phyloP scores from a whole-genome alignment of 306 rosid species.

The Ormosia semicastrata region DNA sequence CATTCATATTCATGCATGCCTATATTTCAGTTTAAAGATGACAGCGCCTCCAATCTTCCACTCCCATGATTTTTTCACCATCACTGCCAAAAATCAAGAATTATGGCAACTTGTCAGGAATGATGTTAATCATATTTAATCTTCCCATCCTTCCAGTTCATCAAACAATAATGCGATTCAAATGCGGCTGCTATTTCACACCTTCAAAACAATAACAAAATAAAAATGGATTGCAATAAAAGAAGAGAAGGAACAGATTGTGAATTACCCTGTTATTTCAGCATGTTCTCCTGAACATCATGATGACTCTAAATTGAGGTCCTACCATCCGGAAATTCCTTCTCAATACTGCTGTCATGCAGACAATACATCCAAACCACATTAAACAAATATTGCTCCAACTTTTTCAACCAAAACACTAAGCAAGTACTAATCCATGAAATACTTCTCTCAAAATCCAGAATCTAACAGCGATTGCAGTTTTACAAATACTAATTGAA shows the following conservation, averaged over 20 bases:
- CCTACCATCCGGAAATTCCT: conserved; percentile 45
- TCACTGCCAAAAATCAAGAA: background rate
- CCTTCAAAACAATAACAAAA: background rate
- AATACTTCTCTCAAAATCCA: background rate
- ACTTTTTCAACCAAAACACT: conserved; percentile 7
- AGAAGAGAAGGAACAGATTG: background rate
- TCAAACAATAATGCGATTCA: conserved; percentile 7
- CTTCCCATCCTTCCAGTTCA: background rate
- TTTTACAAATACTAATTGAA: conserved; percentile 10
- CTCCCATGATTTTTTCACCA: background rate
- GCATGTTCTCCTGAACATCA: conserved; percentile 39
- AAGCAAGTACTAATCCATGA: background rate
- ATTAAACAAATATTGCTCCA: conserved; percentile 36
- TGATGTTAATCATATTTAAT: background rate
- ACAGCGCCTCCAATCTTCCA: background rate
- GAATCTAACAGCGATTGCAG: conserved; percentile 8
- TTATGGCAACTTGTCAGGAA: background rate
- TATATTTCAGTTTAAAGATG: background rate
- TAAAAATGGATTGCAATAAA: background rate
- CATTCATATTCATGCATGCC: background rate
- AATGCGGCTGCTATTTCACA: background rate
- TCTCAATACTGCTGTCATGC: conserved; percentile 50
- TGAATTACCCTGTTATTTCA: conserved; percentile 58
- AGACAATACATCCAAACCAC: conserved; percentile 49
- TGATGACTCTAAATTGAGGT: conserved; percentile 31